Evolutionary conservation across 441 rosid genomes (phyloP), one percentile per base, ranked within the genome.

Genomic region (Syzygium syzygioides): DNA sequence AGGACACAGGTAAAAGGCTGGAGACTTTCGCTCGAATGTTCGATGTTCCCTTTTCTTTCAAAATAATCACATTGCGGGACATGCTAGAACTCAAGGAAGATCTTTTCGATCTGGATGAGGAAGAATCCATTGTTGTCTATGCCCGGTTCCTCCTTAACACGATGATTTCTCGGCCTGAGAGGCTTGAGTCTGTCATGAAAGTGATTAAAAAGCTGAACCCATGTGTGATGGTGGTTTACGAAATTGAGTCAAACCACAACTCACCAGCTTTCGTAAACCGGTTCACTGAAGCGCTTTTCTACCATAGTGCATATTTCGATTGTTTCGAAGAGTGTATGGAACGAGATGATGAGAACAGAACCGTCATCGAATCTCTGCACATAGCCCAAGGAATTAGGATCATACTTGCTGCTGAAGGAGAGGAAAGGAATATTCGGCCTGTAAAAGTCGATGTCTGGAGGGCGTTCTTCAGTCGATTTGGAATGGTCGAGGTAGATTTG

Each of bases 391-490:
- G 66, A 56, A 90, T 92, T 34, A 56, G 66, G 66, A 91, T 89
- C 18, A 79, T 85, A 64, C 85, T 94, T 85, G 93, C 90, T 6
- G 79, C 83, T 14, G 86, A 90, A 19, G 92, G 87, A 45, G 92
- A 90, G 30, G 91, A 92, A 41, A 90, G 91, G 89, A 86, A 62
- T 23, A 68, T 62, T 48, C 32, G 85, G 90, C 86, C 53, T 56
- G 89, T 90, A 92, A 91, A 89, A 86, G 86, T 93, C 19, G 93
- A 91, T 32, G 93, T 85, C 32, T 92, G 93, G 92, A 92, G 93
- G 84, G 56, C 54, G 1, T 79, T 55, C 55, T 91, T 92, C 19
- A 53, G 68, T 2, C 90, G 88, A 23, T 87, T 89, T 76, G 90
- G 90, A 23, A 87, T 89, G 90, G 54, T 88, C 15, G 93, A 92